A percentile compares a stretch with the other conserved stretches of the same genome.
phyloP scores from a whole-genome alignment of 1,284 basidiomycete genomes.

The Rhodotorula glutinis region DNA sequence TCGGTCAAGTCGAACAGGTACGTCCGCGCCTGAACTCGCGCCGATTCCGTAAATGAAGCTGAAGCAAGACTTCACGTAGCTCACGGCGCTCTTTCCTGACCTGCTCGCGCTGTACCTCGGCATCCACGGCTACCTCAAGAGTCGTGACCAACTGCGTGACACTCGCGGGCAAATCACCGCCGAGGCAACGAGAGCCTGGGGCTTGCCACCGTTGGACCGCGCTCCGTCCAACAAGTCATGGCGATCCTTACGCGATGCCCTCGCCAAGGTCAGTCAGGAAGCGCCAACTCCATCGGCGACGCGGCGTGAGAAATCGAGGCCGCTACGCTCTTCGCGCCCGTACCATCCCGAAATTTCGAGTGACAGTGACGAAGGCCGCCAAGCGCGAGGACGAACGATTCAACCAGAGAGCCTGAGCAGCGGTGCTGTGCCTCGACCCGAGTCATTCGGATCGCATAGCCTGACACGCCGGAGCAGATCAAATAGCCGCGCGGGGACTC shows the following conservation, averaged over 20 bases:
- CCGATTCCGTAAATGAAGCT: too few species aligned
- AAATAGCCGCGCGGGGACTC: not conserved
- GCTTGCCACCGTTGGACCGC: not conserved
- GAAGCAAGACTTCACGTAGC: too few species aligned
- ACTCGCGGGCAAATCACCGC: not conserved
- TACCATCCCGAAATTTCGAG: too few species aligned
- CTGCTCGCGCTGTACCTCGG: constrained; percentile 8
- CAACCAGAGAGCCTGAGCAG: not conserved
- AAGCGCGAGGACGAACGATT: not conserved
- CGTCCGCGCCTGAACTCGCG: too few species aligned
- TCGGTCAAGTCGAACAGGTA: constrained; percentile 5
- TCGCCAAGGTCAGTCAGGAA: too few species aligned
- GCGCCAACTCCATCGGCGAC: too few species aligned
- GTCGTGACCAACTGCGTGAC: constrained; percentile 5
- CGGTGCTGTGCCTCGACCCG: not conserved
- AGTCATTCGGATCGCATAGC: not conserved
- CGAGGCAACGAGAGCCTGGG: not conserved
- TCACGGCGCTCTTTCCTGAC: constrained; percentile 18
- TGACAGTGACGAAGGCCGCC: too few species aligned
- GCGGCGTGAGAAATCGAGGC: too few species aligned
- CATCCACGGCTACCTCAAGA: not conserved
- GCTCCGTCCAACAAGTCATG: too few species aligned
- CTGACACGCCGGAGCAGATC: not conserved
- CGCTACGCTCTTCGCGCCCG: too few species aligned
- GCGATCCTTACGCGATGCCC: too few species aligned